Percentiles rank a stretch among this genome's conserved stretches.
phyloP scores from a whole-genome alignment of 2,329 filamentous ascomycete species.

The Sporothrix pseudoabietina region DNA sequence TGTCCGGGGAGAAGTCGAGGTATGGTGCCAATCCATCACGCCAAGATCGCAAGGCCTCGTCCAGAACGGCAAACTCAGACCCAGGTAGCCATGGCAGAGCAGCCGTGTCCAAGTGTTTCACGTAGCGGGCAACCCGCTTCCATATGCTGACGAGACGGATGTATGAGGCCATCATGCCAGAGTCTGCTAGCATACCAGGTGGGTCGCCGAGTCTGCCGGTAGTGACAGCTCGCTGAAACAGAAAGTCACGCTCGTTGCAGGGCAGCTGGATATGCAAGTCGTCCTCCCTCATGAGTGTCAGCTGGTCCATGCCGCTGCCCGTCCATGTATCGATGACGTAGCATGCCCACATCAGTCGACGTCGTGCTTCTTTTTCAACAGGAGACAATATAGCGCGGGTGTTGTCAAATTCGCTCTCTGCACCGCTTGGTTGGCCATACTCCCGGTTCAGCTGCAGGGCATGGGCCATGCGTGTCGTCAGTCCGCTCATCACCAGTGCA shows the following conservation, averaged over 20 bases:
- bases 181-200: not conserved
- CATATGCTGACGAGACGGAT: conserved; percentile 47
- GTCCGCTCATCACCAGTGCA: conserved; percentile 27
- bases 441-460: conserved; percentile 31
- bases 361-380: conserved; percentile 37
- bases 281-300: conserved; percentile 25
- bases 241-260: conserved; percentile 55
- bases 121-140: conserved; percentile 48
- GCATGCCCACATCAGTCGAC: conserved; percentile 53
- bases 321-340: conserved; percentile 50
- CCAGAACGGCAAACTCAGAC: conserved; percentile 48
- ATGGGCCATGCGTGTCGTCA: conserved; percentile 30
- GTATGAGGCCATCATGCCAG: conserved; percentile 49
- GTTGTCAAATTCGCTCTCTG: conserved; percentile 39
- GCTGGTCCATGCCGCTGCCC: conserved; percentile 37
- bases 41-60: conserved; percentile 47
- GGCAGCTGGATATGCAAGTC: conserved; percentile 51
- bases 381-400: conserved; percentile 38
- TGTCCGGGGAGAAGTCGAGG: conserved; percentile 48
- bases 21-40: conserved; percentile 48
- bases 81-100: conserved; percentile 49
- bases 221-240: conserved; percentile 44
- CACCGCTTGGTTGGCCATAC: conserved; percentile 34
- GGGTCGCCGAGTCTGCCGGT: not conserved
- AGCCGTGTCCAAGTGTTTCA: conserved; percentile 46